phyloP scores from a whole-genome alignment of 352 stramenopile species.

The Globisporangium abappressorium region DNA sequence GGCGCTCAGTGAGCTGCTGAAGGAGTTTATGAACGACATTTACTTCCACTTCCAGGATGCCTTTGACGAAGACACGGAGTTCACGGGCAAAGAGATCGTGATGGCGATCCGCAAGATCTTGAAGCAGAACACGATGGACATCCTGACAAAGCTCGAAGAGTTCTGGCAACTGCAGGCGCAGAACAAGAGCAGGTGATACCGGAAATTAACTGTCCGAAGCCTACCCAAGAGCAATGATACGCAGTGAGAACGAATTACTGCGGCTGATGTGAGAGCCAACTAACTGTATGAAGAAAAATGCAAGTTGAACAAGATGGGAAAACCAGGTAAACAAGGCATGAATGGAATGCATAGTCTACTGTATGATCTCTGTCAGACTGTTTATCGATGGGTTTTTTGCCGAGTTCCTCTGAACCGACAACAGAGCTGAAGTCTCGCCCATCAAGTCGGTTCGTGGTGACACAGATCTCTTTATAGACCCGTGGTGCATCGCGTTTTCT shows the following conservation, averaged over 20 bases:
- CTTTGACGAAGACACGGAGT: conserved; percentile 82
- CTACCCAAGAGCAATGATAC: neutral
- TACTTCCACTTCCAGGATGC: conserved; percentile 86
- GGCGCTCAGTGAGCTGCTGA: conserved; percentile 64
- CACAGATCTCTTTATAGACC: neutral
- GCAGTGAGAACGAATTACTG: conserved; percentile 9
- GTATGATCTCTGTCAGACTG: neutral
- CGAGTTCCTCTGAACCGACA: neutral
- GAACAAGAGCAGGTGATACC: conserved; percentile 10
- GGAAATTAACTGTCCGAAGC: neutral
- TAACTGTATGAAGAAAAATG: conserved; percentile 1
- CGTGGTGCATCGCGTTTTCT: neutral
- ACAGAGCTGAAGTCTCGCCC: too few relatives aligned
- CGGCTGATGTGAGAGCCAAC: neutral
- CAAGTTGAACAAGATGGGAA: neutral
- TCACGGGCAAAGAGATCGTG: conserved; percentile 80
- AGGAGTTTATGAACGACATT: conserved; percentile 88
- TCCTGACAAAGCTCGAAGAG: conserved; percentile 67
- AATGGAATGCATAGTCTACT: neutral
- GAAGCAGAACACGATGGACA: conserved; percentile 82
- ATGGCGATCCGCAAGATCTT: conserved; percentile 81
- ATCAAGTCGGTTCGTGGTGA: too few relatives aligned
- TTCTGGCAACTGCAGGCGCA: conserved; percentile 60
- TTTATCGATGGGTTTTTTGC: neutral
- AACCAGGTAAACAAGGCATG: neutral